These are phyloP conservation scores for Amanita rimosa DNA, from an alignment of 768 basidiomycete genomes.

Conservation along the genomic window DNA sequence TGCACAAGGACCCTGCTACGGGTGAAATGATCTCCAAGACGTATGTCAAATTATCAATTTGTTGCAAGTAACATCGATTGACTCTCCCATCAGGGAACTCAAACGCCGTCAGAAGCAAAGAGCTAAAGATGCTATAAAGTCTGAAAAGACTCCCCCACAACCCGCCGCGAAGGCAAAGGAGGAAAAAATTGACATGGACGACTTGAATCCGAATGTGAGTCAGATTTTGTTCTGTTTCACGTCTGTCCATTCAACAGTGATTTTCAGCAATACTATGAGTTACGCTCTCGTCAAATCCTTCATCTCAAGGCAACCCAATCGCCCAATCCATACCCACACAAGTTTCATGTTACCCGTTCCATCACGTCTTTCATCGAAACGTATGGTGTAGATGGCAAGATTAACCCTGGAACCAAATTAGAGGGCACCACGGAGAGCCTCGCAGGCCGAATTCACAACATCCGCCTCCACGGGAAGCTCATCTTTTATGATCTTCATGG, in stretches of 20 bases:
- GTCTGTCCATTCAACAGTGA: neutral
- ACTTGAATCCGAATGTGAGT: constrained; percentile 86
- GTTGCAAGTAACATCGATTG: constrained; percentile 12
- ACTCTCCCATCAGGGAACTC: constrained; percentile 56
- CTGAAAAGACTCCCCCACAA: constrained; percentile 35
- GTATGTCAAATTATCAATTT: constrained; percentile 33
- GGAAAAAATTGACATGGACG: constrained; percentile 56
- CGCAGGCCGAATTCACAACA: constrained; percentile 88
- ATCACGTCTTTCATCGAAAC: constrained; percentile 61
- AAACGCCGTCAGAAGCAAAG: constrained; percentile 89
- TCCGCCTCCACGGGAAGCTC: constrained; percentile 78
- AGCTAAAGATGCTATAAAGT: constrained; percentile 70
- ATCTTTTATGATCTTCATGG: constrained; percentile 91
- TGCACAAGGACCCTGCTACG: constrained; percentile 74
- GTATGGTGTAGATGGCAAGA: constrained; percentile 66
- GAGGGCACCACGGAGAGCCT: constrained; percentile 48
- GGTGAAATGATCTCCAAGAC: constrained; percentile 97
- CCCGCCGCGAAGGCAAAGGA: constrained; percentile 26
- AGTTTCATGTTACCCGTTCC: constrained; percentile 83
- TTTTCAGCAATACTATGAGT: constrained; percentile 91
- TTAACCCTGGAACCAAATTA: constrained; percentile 56
- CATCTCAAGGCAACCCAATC: constrained; percentile 73
- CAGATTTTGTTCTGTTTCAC: neutral
- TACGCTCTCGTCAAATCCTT: constrained; percentile 81
- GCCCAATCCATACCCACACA: constrained; percentile 98